Percentiles rank a stretch among this genome's conserved stretches.
These are phyloP conservation scores for Eimeria acervulina DNA, from an alignment of 169 alveolate genomes.

Conservation along the genomic window DNA sequence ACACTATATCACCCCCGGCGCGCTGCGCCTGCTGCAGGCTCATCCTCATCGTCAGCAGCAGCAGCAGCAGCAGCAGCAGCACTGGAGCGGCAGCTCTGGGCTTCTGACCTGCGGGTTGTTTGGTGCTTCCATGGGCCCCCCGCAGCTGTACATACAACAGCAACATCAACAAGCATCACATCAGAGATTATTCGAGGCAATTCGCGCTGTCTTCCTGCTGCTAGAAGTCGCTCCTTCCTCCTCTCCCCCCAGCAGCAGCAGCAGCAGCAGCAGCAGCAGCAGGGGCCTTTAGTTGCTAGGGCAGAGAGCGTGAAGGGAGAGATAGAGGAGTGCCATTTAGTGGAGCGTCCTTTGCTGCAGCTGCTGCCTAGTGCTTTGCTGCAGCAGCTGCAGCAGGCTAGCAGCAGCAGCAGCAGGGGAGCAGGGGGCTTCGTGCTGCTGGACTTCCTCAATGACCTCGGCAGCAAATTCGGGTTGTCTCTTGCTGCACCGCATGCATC, in stretches of 20 bases:
- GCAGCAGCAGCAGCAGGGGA: not conserved
- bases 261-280: not conserved
- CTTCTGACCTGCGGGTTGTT: constrained; percentile 48
- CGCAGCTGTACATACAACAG: constrained; percentile 68
- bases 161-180: constrained; percentile 66
- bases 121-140: constrained; percentile 75
- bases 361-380: not conserved
- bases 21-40: not conserved
- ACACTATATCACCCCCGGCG: not conserved
- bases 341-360: constrained; percentile 65
- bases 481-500: constrained; percentile 53
- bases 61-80: constrained; percentile 21
- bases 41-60: not conserved
- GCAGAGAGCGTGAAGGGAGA: constrained; percentile 3
- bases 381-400: constrained; percentile 14
- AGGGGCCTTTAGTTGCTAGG: not conserved
- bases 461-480: constrained; percentile 46
- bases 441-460: constrained; percentile 61
- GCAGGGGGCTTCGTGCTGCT: constrained; percentile 45
- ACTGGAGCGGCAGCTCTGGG: constrained; percentile 33
- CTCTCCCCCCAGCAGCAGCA: no score
- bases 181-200: constrained; percentile 54
- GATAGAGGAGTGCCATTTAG: not conserved
- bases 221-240: not conserved
- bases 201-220: not conserved